These are phyloP conservation scores for Tuber umbilicatum DNA, from an alignment of 495 filamentous ascomycete species.

Conservation along the genomic window DNA sequence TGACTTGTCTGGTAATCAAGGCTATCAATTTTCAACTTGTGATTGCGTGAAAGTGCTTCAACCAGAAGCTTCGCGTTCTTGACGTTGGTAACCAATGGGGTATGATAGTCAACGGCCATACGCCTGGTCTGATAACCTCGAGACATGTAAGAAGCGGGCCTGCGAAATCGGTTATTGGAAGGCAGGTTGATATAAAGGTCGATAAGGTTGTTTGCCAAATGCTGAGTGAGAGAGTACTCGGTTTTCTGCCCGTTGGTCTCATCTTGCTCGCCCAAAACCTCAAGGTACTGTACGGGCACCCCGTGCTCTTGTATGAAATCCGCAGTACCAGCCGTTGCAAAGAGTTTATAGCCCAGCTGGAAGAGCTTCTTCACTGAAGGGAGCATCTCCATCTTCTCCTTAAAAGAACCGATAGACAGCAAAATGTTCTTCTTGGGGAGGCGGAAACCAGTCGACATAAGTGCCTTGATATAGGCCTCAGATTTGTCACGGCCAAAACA, in stretches of 20 bases:
- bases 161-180: constrained; percentile 90
- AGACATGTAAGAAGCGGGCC: constrained; percentile 96
- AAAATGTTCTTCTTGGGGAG: constrained; percentile 93
- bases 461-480: constrained; percentile 92
- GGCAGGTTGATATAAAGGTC: constrained; percentile 98
- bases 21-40: constrained; percentile 68
- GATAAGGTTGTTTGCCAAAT: constrained; percentile 92
- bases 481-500: constrained; percentile 94
- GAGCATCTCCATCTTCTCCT: constrained; percentile 95
- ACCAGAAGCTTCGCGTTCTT: constrained; percentile 98
- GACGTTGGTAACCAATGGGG: constrained; percentile 93
- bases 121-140: constrained; percentile 90
- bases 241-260: constrained; percentile 75
- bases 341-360: constrained; percentile 85
- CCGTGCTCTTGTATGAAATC: constrained; percentile 91
- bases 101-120: constrained; percentile 98
- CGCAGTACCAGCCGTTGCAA: constrained; percentile 89
- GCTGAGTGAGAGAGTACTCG: constrained; percentile 91
- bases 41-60: constrained; percentile 85
- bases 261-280: constrained; percentile 61
- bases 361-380: constrained; percentile 84
- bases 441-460: constrained; percentile 92
- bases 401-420: constrained; percentile 91
- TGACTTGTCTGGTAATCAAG: constrained; percentile 87
- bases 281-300: constrained; percentile 82